These are phyloP conservation scores for Fragilaria crotonensis DNA, from an alignment of 108 stramenopile species.

Conservation along the genomic window DNA sequence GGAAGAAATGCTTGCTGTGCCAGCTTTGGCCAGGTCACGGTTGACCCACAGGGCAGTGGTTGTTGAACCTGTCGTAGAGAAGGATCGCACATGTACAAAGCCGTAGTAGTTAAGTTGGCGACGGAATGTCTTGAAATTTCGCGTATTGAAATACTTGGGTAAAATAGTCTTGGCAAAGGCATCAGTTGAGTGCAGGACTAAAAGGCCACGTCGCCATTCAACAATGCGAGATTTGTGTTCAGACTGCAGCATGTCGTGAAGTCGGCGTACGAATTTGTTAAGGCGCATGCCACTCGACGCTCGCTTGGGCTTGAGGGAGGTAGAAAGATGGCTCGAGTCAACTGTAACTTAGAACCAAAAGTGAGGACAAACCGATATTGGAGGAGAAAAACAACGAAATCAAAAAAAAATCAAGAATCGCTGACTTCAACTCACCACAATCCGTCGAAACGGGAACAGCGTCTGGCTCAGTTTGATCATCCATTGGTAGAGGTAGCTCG, in stretches of 20 bases:
- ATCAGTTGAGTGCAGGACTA: constrained; percentile 83
- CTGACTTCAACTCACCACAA: too few relatives aligned
- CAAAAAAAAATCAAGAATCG: too few relatives aligned
- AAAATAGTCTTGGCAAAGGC: constrained; percentile 76
- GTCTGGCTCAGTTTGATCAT: too few relatives aligned
- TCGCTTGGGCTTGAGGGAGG: not conserved
- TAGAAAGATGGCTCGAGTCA: too few relatives aligned
- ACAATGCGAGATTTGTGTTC: constrained; percentile 66
- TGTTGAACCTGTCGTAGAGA: constrained; percentile 50
- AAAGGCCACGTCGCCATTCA: constrained; percentile 75
- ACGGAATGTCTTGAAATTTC: constrained; percentile 91
- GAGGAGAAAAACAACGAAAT: constrained; percentile 1
- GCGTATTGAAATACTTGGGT: constrained; percentile 89
- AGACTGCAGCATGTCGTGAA: constrained; percentile 67
- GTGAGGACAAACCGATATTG: too few relatives aligned
- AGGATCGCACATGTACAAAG: constrained; percentile 78
- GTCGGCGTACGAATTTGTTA: constrained; percentile 80
- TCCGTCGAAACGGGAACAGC: too few relatives aligned
- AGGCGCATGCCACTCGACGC: constrained; percentile 26
- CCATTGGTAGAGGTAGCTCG: too few relatives aligned
- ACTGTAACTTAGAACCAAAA: too few relatives aligned
- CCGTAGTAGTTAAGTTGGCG: constrained; percentile 81
- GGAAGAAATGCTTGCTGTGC: constrained; percentile 47
- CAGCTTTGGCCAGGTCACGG: constrained; percentile 54
- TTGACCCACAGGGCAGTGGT: constrained; percentile 81